These are phyloP conservation scores for Hebeloma cylindrosporum DNA, from an alignment of 768 basidiomycete genomes.

Conservation along the genomic window DNA sequence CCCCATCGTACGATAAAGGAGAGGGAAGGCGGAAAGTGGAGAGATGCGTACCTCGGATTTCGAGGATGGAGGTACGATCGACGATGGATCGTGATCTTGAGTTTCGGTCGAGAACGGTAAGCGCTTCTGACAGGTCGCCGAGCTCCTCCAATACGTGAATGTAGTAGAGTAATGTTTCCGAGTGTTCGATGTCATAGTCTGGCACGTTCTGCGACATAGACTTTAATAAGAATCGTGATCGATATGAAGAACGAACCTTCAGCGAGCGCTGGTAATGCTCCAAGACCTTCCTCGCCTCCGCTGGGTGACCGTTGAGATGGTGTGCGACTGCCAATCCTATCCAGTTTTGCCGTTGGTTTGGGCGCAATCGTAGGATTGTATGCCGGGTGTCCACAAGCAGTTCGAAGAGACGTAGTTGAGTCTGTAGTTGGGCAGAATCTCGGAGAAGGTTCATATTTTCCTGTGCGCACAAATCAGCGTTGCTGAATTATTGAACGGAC, in stretches of 20 bases:
- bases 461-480: conserved; percentile 38
- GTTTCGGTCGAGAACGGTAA: conserved; percentile 61
- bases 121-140: conserved; percentile 59
- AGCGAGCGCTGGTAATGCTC: conserved; percentile 69
- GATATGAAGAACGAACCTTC: conserved; percentile 50
- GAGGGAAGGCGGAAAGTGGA: conserved; percentile 5
- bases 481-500: neutral
- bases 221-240: neutral
- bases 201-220: conserved; percentile 59
- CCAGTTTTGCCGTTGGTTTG: conserved; percentile 87
- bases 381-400: conserved; percentile 80
- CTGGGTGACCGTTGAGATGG: conserved; percentile 74
- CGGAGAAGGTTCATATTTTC: conserved; percentile 93
- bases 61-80: conserved; percentile 68
- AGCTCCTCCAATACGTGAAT: conserved; percentile 71
- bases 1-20: conserved; percentile 7
- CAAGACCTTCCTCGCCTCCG: conserved; percentile 69
- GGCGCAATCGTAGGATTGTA: conserved; percentile 75
- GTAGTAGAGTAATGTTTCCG: conserved; percentile 81
- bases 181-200: conserved; percentile 77
- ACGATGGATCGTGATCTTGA: conserved; percentile 66
- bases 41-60: conserved; percentile 55
- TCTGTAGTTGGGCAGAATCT: conserved; percentile 86
- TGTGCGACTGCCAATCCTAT: conserved; percentile 85
- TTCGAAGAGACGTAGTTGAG: conserved; percentile 82